Evolutionary conservation across 2,329 filamentous ascomycete genomes (phyloP).

Genomic region (Ophiostoma australiae): DNA sequence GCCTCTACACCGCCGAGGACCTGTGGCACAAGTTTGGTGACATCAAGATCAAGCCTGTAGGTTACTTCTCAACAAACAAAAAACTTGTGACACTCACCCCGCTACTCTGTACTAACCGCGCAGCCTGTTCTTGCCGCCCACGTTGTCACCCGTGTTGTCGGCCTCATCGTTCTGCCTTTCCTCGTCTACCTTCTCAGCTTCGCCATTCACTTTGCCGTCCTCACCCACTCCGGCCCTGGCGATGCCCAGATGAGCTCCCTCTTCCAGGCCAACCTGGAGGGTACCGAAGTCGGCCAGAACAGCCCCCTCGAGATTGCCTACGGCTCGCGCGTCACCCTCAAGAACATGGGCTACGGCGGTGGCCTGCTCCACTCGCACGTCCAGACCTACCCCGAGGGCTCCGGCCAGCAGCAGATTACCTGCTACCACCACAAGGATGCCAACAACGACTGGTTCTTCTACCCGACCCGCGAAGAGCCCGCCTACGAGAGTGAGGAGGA

Average conservation of each 20-base stretch:
- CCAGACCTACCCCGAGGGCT: conserved; percentile 93
- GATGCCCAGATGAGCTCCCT: conserved; percentile 99
- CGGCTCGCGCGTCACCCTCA: conserved; percentile 85
- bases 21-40: conserved; percentile 98
- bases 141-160: conserved; percentile 71
- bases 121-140: conserved; percentile 54
- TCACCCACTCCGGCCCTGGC: conserved; percentile 89
- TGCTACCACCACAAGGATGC: conserved; percentile 99
- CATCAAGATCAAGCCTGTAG: conserved; percentile 73
- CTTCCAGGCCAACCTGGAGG: conserved; percentile 93
- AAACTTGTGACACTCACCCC: background rate
- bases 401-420: conserved; percentile 90
- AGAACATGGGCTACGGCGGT: conserved; percentile 99
- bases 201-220: conserved; percentile 86
- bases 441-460: conserved; percentile 99
- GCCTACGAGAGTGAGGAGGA: conserved; percentile 68
- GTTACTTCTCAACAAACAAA: conserved; percentile 35
- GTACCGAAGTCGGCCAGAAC: conserved; percentile 89
- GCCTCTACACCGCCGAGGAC: conserved; percentile 92
- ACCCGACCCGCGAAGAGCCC: conserved; percentile 75
- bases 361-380: conserved; percentile 94
- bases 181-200: conserved; percentile 95
- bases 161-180: conserved; percentile 82
- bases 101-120: conserved; percentile 25
- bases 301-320: conserved; percentile 88